phyloP scores from a whole-genome alignment of 2,329 filamentous ascomycete genomes.

The Pseudopyricularia cyperi region DNA sequence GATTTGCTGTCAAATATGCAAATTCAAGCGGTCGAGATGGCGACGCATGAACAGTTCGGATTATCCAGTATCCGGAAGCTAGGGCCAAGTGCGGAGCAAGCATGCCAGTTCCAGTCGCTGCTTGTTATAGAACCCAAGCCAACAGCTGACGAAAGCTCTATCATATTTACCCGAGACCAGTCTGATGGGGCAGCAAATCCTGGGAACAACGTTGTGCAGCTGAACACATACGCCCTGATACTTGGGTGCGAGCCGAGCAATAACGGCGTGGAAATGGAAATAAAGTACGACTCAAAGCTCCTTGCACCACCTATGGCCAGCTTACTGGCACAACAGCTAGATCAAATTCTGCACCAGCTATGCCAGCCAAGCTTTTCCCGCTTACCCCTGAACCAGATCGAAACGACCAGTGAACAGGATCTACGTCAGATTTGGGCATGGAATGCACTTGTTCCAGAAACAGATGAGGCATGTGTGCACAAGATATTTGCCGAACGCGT shows the following conservation, averaged over 20 bases:
- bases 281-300: slow-evolving; percentile 45
- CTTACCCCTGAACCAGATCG: not conserved
- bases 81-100: slow-evolving; percentile 38
- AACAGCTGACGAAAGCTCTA: not conserved
- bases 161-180: not conserved
- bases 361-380: not conserved
- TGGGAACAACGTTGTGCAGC: slow-evolving; percentile 14
- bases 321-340: not conserved
- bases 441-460: not conserved
- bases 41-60: slow-evolving; percentile 52
- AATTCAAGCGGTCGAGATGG: slow-evolving; percentile 14
- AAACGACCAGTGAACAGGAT: not conserved
- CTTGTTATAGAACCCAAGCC: slow-evolving; percentile 35
- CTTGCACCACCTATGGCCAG: not conserved
- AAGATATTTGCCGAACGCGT: slow-evolving; percentile 4
- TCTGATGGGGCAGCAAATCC: not conserved
- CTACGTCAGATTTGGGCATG: not conserved
- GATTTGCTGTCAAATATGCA: slow-evolving; percentile 6
- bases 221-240: slow-evolving; percentile 50
- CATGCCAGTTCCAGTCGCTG: slow-evolving; percentile 41
- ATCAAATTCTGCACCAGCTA: not conserved
- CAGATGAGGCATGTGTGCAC: not conserved
- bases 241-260: slow-evolving; percentile 48
- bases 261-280: slow-evolving; percentile 43
- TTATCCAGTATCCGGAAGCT: slow-evolving; percentile 46